Evolutionary conservation across 257 asterid genomes (phyloP).

Genomic region (Verbascum thapsus): DNA sequence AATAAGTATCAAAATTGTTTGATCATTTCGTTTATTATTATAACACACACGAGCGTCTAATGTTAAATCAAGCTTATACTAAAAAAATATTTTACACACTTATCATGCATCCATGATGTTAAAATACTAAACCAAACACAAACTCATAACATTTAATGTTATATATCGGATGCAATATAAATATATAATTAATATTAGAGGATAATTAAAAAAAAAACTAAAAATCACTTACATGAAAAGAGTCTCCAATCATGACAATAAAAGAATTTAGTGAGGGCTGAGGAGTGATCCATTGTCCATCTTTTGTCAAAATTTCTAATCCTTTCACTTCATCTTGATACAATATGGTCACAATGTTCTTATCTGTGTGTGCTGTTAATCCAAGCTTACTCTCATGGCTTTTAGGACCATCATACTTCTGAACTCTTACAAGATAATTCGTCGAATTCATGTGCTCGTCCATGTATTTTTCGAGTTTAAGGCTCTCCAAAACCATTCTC

Average conservation of each 20-base stretch:
- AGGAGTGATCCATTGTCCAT: constrained; percentile 51
- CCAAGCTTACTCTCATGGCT: constrained; percentile 39
- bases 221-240: constrained; percentile 37
- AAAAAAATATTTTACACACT: too few species aligned
- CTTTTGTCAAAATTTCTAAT: constrained; percentile 45
- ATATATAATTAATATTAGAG: too few species aligned
- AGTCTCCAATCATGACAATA: constrained; percentile 54
- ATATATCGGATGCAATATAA: too few species aligned
- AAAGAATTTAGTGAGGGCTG: constrained; percentile 44
- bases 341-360: constrained; percentile 46
- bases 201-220: not conserved
- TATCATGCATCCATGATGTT: too few species aligned
- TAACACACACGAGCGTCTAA: too few species aligned
- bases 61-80: too few species aligned
- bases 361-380: constrained; percentile 52
- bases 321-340: constrained; percentile 42
- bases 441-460: constrained; percentile 57
- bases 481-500: constrained; percentile 50
- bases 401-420: constrained; percentile 53
- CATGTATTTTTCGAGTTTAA: constrained; percentile 45
- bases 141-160: too few species aligned
- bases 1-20: too few species aligned
- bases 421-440: constrained; percentile 44
- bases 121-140: too few species aligned
- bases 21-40: too few species aligned